Evolutionary conservation across 805 yeast genomes (phyloP).

Genomic region (Zygoascus biomembranicola): DNA sequence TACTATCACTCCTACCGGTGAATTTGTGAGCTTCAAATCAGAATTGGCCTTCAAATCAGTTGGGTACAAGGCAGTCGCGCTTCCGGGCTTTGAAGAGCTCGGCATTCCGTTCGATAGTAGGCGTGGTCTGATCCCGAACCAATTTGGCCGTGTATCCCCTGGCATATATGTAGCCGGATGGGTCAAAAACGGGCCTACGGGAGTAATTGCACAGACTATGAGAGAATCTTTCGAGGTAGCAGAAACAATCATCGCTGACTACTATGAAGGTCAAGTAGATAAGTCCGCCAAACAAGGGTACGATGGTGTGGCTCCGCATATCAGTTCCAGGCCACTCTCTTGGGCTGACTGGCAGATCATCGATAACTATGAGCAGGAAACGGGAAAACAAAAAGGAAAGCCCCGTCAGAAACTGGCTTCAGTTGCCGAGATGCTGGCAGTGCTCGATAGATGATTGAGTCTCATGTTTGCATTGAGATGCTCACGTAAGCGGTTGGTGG

Average conservation of each 20-base stretch:
- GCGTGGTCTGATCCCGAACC: slow-evolving; percentile 40
- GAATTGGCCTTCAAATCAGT: slow-evolving; percentile 73
- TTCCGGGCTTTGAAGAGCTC: slow-evolving; percentile 47
- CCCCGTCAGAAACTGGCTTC: slow-evolving; percentile 49
- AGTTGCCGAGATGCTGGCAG: slow-evolving; percentile 37
- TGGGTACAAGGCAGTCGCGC: slow-evolving; percentile 68
- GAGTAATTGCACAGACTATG: slow-evolving; percentile 89
- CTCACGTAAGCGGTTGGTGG: too few relatives aligned
- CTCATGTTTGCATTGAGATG: too few relatives aligned
- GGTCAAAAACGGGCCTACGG: slow-evolving; percentile 80
- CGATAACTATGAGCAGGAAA: slow-evolving; percentile 42
- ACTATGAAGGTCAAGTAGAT: slow-evolving; percentile 25
- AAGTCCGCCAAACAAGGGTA: slow-evolving; percentile 26
- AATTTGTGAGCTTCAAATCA: slow-evolving; percentile 28
- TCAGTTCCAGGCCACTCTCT: slow-evolving; percentile 29
- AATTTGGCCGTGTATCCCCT: slow-evolving; percentile 34
- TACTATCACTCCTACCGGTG: slow-evolving; percentile 32
- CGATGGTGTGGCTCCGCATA: slow-evolving; percentile 21
- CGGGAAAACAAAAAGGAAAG: slow-evolving; percentile 45
- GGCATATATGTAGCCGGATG: slow-evolving; percentile 83
- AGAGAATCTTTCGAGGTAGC: slow-evolving; percentile 74
- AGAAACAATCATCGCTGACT: slow-evolving; percentile 52
- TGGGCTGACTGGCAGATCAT: slow-evolving; percentile 67
- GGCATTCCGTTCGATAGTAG: slow-evolving; percentile 40
- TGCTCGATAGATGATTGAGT: neutral